Evolutionary conservation across 176 grass and related monocot species (phyloP).

Genomic region (Cenchrus americanus): DNA sequence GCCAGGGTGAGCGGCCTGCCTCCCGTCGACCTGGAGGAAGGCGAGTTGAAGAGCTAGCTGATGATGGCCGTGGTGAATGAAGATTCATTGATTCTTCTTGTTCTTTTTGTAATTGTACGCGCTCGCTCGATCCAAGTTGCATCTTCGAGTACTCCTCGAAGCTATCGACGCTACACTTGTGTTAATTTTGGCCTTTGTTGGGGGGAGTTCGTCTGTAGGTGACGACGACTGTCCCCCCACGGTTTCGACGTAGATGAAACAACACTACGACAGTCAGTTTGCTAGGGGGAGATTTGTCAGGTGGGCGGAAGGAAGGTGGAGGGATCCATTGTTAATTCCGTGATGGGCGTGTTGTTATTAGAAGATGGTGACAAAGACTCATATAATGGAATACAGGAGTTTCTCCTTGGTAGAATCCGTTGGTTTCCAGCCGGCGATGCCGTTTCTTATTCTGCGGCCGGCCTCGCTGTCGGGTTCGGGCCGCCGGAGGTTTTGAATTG

Average conservation of each 20-base stretch:
- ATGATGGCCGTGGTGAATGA: background rate
- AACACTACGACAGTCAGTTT: slow-evolving; percentile 29
- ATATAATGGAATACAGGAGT: slow-evolving; percentile 46
- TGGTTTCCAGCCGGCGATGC: background rate
- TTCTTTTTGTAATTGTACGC: slow-evolving; percentile 46
- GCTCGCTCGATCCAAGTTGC: slow-evolving; percentile 22
- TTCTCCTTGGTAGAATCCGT: slow-evolving; percentile 12
- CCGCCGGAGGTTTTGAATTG: background rate
- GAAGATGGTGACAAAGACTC: slow-evolving; percentile 36
- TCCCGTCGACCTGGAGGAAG: slow-evolving; percentile 59
- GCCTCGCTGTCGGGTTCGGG: slow-evolving; percentile 22
- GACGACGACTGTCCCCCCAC: slow-evolving; percentile 31
- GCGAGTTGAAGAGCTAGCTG: slow-evolving; percentile 71
- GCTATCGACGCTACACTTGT: slow-evolving; percentile 37
- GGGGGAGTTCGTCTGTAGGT: background rate
- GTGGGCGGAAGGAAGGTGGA: background rate
- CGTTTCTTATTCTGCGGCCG: background rate
- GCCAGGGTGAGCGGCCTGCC: slow-evolving; percentile 54
- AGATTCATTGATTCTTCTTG: slow-evolving; percentile 59
- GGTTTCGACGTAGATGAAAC: slow-evolving; percentile 37
- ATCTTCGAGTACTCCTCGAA: background rate
- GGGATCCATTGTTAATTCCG: slow-evolving; percentile 33
- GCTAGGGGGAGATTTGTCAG: slow-evolving; percentile 36
- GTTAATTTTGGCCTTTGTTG: slow-evolving; percentile 49
- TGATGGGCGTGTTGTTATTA: slow-evolving; percentile 53